Conservation (phyloP, 306 rosid species). For the Rubus parviflorus region DNA sequence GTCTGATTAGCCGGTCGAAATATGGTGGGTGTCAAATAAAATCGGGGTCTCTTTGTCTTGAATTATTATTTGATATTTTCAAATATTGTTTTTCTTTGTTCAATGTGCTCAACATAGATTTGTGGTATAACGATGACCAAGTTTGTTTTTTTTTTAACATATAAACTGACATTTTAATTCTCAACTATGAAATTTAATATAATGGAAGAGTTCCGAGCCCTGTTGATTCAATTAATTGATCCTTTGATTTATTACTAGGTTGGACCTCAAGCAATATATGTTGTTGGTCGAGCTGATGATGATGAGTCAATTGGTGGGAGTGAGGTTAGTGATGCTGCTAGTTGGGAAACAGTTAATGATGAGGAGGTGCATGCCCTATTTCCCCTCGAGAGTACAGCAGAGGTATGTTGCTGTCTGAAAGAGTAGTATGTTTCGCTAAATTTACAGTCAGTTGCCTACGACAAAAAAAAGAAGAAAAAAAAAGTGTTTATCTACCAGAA, state of each 20-base stretch:
- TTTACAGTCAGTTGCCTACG: slow-evolving; percentile 21
- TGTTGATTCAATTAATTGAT: slow-evolving; percentile 25
- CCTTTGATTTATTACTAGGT: slow-evolving; percentile 54
- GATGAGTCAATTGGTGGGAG: slow-evolving; percentile 90
- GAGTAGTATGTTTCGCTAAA: slow-evolving; percentile 22
- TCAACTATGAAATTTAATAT: neutral
- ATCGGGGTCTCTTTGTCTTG: slow-evolving; percentile 8
- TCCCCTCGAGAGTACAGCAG: slow-evolving; percentile 49
- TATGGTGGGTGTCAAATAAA: neutral
- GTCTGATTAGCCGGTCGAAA: slow-evolving; percentile 13
- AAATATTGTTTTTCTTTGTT: neutral
- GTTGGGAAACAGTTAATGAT: slow-evolving; percentile 97
- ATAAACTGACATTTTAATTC: neutral
- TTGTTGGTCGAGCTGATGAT: slow-evolving; percentile 97
- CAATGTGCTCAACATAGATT: neutral
- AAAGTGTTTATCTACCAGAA: slow-evolving; percentile 12
- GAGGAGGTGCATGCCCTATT: slow-evolving; percentile 67
- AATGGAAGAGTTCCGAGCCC: slow-evolving; percentile 20
- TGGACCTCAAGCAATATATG: slow-evolving; percentile 99
- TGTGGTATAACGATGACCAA: neutral
- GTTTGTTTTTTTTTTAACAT: neutral
- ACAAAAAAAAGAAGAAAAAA: neutral
- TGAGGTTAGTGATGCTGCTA: slow-evolving; percentile 90
- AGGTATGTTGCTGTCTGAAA: slow-evolving; percentile 56
- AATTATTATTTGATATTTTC: neutral